Base-by-base conservation (phyloP, 2,329 filamentous ascomycete species). In the Pseudogymnoascus sp. region DNA sequence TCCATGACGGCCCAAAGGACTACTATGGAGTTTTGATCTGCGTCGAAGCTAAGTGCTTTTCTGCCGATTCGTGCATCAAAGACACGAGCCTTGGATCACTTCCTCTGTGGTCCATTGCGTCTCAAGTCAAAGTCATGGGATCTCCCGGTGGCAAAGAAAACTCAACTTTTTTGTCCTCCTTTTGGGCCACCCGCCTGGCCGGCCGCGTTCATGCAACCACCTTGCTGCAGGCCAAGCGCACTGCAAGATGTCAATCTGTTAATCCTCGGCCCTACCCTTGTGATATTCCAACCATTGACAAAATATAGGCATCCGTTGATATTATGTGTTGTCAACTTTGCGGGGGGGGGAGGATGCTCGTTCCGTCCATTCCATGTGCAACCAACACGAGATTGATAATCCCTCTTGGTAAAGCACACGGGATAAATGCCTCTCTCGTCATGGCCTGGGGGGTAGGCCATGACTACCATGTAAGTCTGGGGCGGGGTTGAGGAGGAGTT, bases 311-410 rank as follows among this genome's bases (percentile, higher is more conserved):
- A 53, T 28, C 46, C 23, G 14, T 53, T 53, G 46, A 53, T 53
- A 53, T 53, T 53, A 53, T 53, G 46, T 53, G 46, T 53, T 53
- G 46, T 53, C 46, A 53, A 53, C 8, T 53, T 34, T 53, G 25
- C 25, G 25, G 46, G 46, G 46, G 46, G 46, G n/a, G 25, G 25
- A 9, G 8, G 25, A 3, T 53, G 25, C n/a, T 53, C 46, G 46
- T 53, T 53, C 46, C 46, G 46, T 53, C 46, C 12, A 25, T 53
- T 53, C 46, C 46, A 53, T 53, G 46, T 53, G 46, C 46, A 28
- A 53, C 46, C 46, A 53, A 53, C 46, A 53, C 25, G 46, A 53
- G 46, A 53, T 53, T 53, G 46, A 53, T 53, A 53, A 53, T 53
- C 46, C 25, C 46, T 53, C 46, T 53, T 53, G 25, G 46, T 53